Base-by-base conservation (phyloP, 1,139 yeast genomes). In the Pichiaceae sp. region DNA sequence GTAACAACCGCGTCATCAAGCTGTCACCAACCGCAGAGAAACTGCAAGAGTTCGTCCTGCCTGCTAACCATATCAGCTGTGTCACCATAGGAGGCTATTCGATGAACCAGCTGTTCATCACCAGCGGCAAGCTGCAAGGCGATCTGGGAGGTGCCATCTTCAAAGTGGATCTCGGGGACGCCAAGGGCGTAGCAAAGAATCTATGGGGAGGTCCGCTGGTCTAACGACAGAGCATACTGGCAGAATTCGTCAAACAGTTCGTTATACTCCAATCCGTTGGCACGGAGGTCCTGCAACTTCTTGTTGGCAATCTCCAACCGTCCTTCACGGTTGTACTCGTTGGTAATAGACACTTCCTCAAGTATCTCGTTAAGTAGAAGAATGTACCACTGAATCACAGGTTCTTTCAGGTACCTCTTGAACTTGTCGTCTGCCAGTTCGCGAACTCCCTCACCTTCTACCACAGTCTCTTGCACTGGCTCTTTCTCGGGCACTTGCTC, bases 81-180 rank as follows among this genome's bases (percentile, higher is more conserved):
- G 78, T 81, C 31, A 70, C 80, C 1, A 66, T 83, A 46, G 94
- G 87, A 5, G 94, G 95, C 3, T 55, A 54, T 12, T 53, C 72
- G 30, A 57, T 63, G 40, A 72, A 76, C 49, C 80, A 76, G 39
- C 48, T 87, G 40, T 79, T 70, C 49, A 73, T 86, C 33, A 81
- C 95, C 11, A 70, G 81, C 17, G 55, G 52, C 31, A 25, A 25
- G 14, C 11, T 21, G 11, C 9, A 21, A 21, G 24, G 24, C 11
- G 24, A 21, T 21, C 56, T 69, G 31, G 91, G 93, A 11, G 79
- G 79, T 8, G 56, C 68, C 12, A 44, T 73, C 15, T 74, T 67
- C 52, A 58, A 39, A 42, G 52, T 66, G 42, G 63, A 66, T 37
- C 39, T 49, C 49, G 54, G 36, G 3, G 45, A 46, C 5, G 54